Evolutionary conservation across 2,329 filamentous ascomycete species (phyloP).

Genomic region (Colletotrichum sp.): DNA sequence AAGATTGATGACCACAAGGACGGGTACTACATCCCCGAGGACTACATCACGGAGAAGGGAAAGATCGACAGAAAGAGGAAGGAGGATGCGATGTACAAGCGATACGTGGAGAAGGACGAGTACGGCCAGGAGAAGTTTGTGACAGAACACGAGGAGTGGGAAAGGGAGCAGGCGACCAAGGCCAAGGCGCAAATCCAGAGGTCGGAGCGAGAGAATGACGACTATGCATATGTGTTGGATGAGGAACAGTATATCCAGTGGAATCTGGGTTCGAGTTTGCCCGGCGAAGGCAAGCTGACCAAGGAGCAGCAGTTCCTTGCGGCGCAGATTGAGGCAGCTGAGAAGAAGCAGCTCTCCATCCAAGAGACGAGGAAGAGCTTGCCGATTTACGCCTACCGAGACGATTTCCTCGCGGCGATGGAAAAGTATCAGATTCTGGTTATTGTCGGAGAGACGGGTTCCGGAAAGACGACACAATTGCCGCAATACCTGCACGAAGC

Average conservation of each 20-base stretch:
- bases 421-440: conserved; percentile 86
- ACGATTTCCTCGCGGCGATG: conserved; percentile 87
- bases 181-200: conserved; percentile 85
- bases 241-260: conserved; percentile 88
- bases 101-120: conserved; percentile 87
- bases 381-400: conserved; percentile 87
- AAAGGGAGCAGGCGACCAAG: conserved; percentile 85
- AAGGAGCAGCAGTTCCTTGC: conserved; percentile 81
- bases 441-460: conserved; percentile 93
- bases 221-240: conserved; percentile 95
- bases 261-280: conserved; percentile 74
- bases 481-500: conserved; percentile 94
- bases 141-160: conserved; percentile 96
- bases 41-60: conserved; percentile 93
- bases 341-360: conserved; percentile 86
- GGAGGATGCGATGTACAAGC: conserved; percentile 86
- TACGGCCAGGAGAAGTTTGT: conserved; percentile 88
- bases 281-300: conserved; percentile 75
- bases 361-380: conserved; percentile 90
- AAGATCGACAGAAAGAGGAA: conserved; percentile 89
- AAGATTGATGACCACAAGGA: conserved; percentile 91
- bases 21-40: conserved; percentile 91
- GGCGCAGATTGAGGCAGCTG: conserved; percentile 84
- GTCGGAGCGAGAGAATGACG: conserved; percentile 76
- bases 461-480: conserved; percentile 94